These are phyloP conservation scores for Penicillium roqueforti DNA, from an alignment of 495 filamentous ascomycete genomes.

Conservation along the genomic window DNA sequence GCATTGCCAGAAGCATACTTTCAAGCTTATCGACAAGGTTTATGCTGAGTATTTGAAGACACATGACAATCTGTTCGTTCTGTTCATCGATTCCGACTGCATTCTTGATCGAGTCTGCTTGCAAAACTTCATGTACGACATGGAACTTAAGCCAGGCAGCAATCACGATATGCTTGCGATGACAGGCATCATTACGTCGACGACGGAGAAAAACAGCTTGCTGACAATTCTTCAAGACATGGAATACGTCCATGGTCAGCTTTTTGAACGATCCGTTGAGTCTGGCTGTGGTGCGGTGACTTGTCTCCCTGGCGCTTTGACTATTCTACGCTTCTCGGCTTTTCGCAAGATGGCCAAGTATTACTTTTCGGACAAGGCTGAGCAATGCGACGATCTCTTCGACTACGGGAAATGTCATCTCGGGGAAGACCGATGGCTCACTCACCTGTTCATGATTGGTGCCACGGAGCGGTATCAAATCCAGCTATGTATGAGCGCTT, in stretches of 20 bases:
- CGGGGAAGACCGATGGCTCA: slow-evolving; percentile 95
- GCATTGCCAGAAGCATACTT: slow-evolving; percentile 89
- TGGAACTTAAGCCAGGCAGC: slow-evolving; percentile 95
- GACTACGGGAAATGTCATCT: slow-evolving; percentile 95
- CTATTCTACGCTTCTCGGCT: slow-evolving; percentile 92
- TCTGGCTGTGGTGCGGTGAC: slow-evolving; percentile 94
- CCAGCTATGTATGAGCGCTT: slow-evolving; percentile 93
- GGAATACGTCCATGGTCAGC: slow-evolving; percentile 96
- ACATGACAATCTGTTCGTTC: slow-evolving; percentile 89
- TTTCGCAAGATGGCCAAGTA: slow-evolving; percentile 98
- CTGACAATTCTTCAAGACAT: slow-evolving; percentile 95
- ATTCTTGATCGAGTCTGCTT: slow-evolving; percentile 89
- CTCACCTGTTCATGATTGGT: slow-evolving; percentile 98
- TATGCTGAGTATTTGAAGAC: slow-evolving; percentile 84
- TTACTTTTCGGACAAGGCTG: slow-evolving; percentile 97
- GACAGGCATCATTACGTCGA: slow-evolving; percentile 97
- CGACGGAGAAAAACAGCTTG: slow-evolving; percentile 80
- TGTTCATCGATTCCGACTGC: slow-evolving; percentile 98
- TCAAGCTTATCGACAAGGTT: slow-evolving; percentile 90
- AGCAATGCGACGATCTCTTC: slow-evolving; percentile 93
- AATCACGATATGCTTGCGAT: slow-evolving; percentile 93
- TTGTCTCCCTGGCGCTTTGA: slow-evolving; percentile 90
- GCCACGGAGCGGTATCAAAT: slow-evolving; percentile 91
- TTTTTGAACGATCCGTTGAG: slow-evolving; percentile 95
- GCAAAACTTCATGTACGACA: slow-evolving; percentile 98